phyloP scores from a whole-genome alignment of 352 stramenopile genomes.

The Phytophthora litchii region DNA sequence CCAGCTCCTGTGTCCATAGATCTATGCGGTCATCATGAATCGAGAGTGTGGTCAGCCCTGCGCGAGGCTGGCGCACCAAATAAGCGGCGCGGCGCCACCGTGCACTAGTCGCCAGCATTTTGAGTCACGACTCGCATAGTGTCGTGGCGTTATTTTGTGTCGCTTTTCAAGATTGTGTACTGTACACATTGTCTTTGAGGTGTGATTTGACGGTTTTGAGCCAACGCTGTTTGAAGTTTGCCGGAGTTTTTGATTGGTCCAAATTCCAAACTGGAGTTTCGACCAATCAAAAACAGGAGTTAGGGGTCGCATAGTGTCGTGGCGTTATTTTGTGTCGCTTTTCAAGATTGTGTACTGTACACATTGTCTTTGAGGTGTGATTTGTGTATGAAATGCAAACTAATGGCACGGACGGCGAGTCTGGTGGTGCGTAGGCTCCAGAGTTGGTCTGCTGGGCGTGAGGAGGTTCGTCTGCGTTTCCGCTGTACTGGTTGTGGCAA shows the following conservation, averaged over 20 bases:
- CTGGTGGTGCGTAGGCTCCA: slow-evolving; percentile 23
- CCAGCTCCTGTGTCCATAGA: slow-evolving; percentile 61
- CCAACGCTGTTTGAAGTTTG: too few species aligned
- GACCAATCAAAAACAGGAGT: too few species aligned
- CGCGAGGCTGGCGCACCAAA: slow-evolving; percentile 16
- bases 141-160: not conserved
- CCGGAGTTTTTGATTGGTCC: too few species aligned
- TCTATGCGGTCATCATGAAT: slow-evolving; percentile 53
- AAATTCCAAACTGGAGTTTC: too few species aligned
- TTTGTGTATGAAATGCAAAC: not conserved
- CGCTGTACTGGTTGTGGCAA: slow-evolving; percentile 79
- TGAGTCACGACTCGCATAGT: slow-evolving; percentile 5
- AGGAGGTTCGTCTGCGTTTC: slow-evolving; percentile 61
- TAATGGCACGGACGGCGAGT: not conserved
- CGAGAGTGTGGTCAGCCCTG: slow-evolving; percentile 34
- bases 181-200: too few species aligned
- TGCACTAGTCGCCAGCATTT: slow-evolving; percentile 23
- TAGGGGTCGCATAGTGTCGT: not conserved
- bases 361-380: not conserved
- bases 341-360: too few species aligned
- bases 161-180: too few species aligned
- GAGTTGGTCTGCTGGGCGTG: slow-evolving; percentile 37
- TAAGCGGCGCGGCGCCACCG: slow-evolving; percentile 11
- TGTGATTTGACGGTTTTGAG: too few species aligned
- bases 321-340: too few species aligned